Evolutionary conservation across 805 yeast species (phyloP).

Genomic region (Candida pini): DNA sequence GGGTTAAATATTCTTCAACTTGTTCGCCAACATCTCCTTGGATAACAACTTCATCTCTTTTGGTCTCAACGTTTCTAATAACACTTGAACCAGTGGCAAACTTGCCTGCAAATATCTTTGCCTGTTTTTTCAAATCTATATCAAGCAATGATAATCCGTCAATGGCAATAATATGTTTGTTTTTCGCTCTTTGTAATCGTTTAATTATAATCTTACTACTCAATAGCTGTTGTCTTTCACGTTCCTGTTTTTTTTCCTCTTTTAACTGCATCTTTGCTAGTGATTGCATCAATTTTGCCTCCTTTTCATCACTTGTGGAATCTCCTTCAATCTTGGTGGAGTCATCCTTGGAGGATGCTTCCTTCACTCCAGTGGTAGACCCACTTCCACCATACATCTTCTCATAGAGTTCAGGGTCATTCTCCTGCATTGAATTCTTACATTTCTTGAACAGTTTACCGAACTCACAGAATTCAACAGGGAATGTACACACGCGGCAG

Average conservation of each 20-base stretch:
- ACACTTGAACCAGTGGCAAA: constrained; percentile 96
- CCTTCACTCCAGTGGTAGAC: neutral
- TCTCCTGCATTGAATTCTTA: constrained; percentile 69
- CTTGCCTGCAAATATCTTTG: constrained; percentile 87
- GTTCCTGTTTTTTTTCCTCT: constrained; percentile 78
- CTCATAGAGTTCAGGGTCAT: constrained; percentile 50
- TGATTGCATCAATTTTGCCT: constrained; percentile 76
- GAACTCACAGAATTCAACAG: constrained; percentile 93
- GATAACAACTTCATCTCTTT: constrained; percentile 74
- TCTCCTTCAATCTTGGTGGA: constrained; percentile 42
- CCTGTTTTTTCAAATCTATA: constrained; percentile 82
- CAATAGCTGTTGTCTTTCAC: constrained; percentile 73
- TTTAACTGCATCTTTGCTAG: constrained; percentile 79
- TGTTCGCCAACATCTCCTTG: constrained; percentile 96
- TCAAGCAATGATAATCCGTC: constrained; percentile 85
- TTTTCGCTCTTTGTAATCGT: constrained; percentile 83
- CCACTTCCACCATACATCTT: constrained; percentile 57
- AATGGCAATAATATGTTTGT: constrained; percentile 82
- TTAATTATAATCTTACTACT: constrained; percentile 79
- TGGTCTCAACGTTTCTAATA: constrained; percentile 82
- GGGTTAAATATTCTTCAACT: constrained; percentile 69
- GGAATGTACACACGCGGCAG: constrained; percentile 76
- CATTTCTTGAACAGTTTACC: constrained; percentile 78
- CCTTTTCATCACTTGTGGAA: constrained; percentile 66
- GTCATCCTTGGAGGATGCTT: constrained; percentile 11